phyloP scores from a whole-genome alignment of 805 yeast species.

The Martiniozyma abietophila region DNA sequence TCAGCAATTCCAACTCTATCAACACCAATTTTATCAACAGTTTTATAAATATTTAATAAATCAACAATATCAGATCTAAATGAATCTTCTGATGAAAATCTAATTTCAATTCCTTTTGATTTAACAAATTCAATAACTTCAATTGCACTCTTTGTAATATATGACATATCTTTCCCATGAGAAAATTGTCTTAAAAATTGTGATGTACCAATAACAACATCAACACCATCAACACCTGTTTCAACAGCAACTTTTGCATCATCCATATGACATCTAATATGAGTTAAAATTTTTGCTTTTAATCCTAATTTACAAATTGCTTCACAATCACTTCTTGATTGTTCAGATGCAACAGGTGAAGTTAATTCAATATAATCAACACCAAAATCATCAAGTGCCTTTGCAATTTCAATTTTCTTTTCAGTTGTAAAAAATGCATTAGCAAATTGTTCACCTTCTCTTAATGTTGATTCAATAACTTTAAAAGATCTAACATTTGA shows the following conservation, averaged over 20 bases:
- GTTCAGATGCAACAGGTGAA: conserved; percentile 96
- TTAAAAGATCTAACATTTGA: conserved; percentile 86
- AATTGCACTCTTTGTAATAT: conserved; percentile 89
- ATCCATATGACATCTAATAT: conserved; percentile 98
- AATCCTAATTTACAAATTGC: conserved; percentile 96
- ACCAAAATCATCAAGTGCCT: conserved; percentile 94
- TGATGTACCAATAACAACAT: conserved; percentile 96
- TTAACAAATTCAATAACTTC: conserved; percentile 97
- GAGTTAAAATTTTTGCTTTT: conserved; percentile 91
- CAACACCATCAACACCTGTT: conserved; percentile 98
- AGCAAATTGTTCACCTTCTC: conserved; percentile 99
- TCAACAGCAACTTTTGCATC: conserved; percentile 96
- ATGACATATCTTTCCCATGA: conserved; percentile 98
- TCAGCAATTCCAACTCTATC: conserved; percentile 99
- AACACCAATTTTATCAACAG: conserved; percentile 95
- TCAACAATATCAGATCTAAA: conserved; percentile 96
- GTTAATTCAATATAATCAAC: conserved; percentile 97
- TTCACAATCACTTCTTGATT: conserved; percentile 87
- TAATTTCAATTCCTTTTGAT: conserved; percentile 91
- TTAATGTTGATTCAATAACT: conserved; percentile 86
- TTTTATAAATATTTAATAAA: conserved; percentile 86
- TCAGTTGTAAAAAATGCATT: conserved; percentile 92
- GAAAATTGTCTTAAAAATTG: conserved; percentile 90
- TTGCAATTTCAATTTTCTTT: conserved; percentile 94
- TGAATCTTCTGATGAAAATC: conserved; percentile 95